Conservation (phyloP, 495 filamentous ascomycete species). For the Neurospora pannonica region DNA sequence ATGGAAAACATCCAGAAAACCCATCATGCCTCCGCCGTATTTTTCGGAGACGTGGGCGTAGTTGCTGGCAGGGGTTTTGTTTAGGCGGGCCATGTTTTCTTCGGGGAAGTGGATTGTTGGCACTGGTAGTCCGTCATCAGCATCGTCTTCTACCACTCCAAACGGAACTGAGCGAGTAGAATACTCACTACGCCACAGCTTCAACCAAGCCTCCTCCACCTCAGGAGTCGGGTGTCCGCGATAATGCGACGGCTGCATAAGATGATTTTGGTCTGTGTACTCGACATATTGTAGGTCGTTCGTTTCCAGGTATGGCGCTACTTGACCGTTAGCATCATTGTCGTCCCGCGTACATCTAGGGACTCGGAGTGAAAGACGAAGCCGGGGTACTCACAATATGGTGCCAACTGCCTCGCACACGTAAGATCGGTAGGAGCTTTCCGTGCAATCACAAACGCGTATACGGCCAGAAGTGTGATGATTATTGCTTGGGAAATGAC, state of each 20-base stretch:
- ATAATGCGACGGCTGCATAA: not conserved
- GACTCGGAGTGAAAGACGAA: too few relatives aligned
- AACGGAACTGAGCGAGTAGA: too few relatives aligned
- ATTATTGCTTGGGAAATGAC: not conserved
- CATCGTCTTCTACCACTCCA: too few relatives aligned
- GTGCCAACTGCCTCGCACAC: not conserved
- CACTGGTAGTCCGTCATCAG: not conserved
- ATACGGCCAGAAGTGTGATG: not conserved
- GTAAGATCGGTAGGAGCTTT: not conserved
- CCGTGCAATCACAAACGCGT: not conserved
- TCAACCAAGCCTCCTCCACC: not conserved
- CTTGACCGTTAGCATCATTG: too few relatives aligned
- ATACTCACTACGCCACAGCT: constrained; percentile 1
- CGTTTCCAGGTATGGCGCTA: not conserved
- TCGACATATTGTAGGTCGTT: not conserved
- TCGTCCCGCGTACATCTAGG: too few relatives aligned
- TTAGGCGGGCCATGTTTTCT: not conserved
- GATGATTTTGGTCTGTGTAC: not conserved
- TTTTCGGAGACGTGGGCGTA: not conserved
- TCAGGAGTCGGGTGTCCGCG: not conserved
- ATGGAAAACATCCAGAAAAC: not conserved
- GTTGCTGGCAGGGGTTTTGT: not conserved
- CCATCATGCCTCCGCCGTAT: not conserved
- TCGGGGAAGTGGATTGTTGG: not conserved
- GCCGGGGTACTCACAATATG: constrained; percentile 1